Evolutionary conservation across 2,329 filamentous ascomycete species (phyloP), one percentile per base, ranked within the genome.

Genomic region (Elsinoe perseae): DNA sequence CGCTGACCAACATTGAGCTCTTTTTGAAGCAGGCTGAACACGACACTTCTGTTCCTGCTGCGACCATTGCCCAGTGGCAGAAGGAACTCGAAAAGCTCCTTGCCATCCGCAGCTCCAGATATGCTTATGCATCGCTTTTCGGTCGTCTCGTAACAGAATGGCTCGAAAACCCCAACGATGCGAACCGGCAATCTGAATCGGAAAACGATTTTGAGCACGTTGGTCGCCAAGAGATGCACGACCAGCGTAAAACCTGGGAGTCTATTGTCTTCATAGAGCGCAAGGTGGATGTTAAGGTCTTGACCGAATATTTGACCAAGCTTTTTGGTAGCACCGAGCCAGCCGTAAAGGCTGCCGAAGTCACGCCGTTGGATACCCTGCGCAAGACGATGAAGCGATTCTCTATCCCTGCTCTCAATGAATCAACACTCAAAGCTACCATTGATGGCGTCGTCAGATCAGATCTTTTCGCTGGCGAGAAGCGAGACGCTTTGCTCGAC

Each of bases 391-490:
- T 58, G 30, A 44, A 72, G 68, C 42, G 58, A 59, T 8, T 23
- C 66, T 20, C 64, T 59, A 28, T 61, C 64, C 5, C 44, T 10
- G 9, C 70, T 30, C 50, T 64, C 34, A 7, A 46, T 25, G 62
- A 64, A 14, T 60, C 62, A 36, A 60, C 62, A 40, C 60, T 83
- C 3, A 66, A 70, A 20, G 72, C 67, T 60, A 72, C 72, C 14
- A 79, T 81, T 54, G 66, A 70, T 6, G 75, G 77, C 1, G 67
- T 83, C 12, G 64, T 82, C 18, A 67, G 69, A 21, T 70, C 72
- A 1, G 78, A 80, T 59, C 65, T 81, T 2, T 69, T 83, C 40
- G 75, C 73, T 2, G 75, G 78, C 1, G 72, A 79, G 53, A 82
- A 82, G 63, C 68, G 71, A 5, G 66, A 69, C 14, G 75, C 75